Conservation (phyloP, 352 stramenopile genomes). For the Sclerospora graminicola region DNA sequence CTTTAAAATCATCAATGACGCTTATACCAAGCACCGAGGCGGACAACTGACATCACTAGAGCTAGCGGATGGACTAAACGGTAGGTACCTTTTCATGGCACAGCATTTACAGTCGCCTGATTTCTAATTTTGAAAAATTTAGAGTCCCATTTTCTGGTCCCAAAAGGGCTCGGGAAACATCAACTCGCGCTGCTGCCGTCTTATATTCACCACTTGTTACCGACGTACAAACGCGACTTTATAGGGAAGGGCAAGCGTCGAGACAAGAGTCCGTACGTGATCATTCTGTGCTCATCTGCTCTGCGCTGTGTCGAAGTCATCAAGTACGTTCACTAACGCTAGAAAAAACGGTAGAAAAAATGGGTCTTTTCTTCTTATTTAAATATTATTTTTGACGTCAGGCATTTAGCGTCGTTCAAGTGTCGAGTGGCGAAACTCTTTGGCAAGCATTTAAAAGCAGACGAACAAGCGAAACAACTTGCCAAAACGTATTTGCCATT, state of each 20-base stretch:
- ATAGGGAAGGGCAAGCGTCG: conserved; percentile 57
- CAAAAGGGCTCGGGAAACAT: conserved; percentile 67
- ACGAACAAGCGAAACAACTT: conserved; percentile 84
- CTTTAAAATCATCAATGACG: conserved; percentile 77
- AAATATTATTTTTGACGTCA: conserved; percentile 12
- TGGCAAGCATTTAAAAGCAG: conserved; percentile 88
- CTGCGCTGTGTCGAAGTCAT: conserved; percentile 87
- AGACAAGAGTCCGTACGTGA: conserved; percentile 86
- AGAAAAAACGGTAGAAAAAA: no score
- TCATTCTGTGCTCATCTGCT: conserved; percentile 89
- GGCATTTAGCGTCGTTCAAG: conserved; percentile 73
- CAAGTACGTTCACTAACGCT: conserved; percentile 59
- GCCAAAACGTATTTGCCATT: conserved; percentile 60
- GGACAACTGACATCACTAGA: conserved; percentile 77
- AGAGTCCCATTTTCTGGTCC: conserved; percentile 56
- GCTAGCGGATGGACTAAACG: conserved; percentile 66
- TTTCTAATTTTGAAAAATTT: not conserved
- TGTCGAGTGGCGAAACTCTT: conserved; percentile 94
- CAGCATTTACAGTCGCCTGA: not conserved
- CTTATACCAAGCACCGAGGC: conserved; percentile 65
- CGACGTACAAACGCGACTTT: conserved; percentile 71
- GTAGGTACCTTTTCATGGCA: conserved; percentile 13
- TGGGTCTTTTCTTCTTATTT: no score
- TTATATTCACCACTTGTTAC: conserved; percentile 67
- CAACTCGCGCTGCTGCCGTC: conserved; percentile 56